A percentile compares a stretch with the other conserved stretches of the same genome.
Evolutionary conservation across 768 basidiomycete species (phyloP).

Genomic region (Amanita thiersii): DNA sequence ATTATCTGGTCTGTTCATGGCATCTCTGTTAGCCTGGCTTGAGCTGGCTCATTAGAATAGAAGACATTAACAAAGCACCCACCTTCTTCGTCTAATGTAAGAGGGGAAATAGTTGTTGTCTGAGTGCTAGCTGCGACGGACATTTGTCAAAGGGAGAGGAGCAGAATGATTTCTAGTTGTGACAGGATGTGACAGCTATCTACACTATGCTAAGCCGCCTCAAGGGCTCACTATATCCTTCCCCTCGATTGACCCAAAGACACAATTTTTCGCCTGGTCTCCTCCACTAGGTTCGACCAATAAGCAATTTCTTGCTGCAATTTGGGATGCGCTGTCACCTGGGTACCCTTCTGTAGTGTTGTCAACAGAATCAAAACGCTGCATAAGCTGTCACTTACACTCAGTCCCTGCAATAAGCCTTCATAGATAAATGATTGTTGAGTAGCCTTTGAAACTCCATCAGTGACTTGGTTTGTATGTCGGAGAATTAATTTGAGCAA

Average conservation of each 20-base stretch:
- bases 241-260: conserved; percentile 28
- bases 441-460: conserved; percentile 52
- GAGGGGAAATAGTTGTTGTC: conserved; percentile 29
- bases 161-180: neutral
- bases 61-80: conserved; percentile 7
- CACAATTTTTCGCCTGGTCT: conserved; percentile 55
- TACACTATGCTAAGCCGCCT: neutral
- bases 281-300: conserved; percentile 84
- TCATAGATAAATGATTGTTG: conserved; percentile 73
- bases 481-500: conserved; percentile 64
- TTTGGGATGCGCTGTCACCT: conserved; percentile 72
- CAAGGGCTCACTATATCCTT: neutral
- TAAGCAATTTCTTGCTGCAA: conserved; percentile 80
- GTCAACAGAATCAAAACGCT: neutral
- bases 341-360: conserved; percentile 48
- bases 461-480: conserved; percentile 63
- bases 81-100: conserved; percentile 63
- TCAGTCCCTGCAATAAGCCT: conserved; percentile 64
- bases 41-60: conserved; percentile 7
- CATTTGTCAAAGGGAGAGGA: neutral
- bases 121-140: conserved; percentile 13
- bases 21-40: conserved; percentile 20
- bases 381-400: conserved; percentile 37
- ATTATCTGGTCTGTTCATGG: conserved; percentile 62
- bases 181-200: neutral